Evolutionary conservation across 129 eudicot species (phyloP).

Genomic region (Lonicera japonica): DNA sequence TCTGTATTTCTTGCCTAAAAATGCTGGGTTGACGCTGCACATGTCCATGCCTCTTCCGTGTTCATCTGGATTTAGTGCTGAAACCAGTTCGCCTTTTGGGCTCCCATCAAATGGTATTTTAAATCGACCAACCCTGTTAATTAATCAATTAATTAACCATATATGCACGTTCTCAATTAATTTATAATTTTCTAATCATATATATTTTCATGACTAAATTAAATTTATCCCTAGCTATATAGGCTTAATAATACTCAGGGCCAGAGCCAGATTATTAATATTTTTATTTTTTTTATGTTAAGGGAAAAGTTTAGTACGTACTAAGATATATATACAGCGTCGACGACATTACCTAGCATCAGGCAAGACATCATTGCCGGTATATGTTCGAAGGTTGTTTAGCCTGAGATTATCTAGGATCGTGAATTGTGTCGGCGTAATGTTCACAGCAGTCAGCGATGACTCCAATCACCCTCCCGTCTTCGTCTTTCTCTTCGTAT

Average conservation of each 20-base stretch:
- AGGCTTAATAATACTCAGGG: no score
- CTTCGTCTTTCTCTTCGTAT: slow-evolving; percentile 92
- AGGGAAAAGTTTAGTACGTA: no score
- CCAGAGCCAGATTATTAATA: no score
- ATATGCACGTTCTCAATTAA: no score
- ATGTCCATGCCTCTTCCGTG: slow-evolving; percentile 96
- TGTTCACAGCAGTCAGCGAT: slow-evolving; percentile 94
- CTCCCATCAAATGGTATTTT: slow-evolving; percentile 87
- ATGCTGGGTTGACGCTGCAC: slow-evolving; percentile 90
- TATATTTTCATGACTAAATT: no score
- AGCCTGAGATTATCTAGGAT: slow-evolving; percentile 85
- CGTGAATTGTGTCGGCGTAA: slow-evolving; percentile 62
- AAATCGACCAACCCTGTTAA: slow-evolving; percentile 87
- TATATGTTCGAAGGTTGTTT: slow-evolving; percentile 54
- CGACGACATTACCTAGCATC: slow-evolving; percentile 54
- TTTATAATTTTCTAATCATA: no score
- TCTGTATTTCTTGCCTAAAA: slow-evolving; percentile 77
- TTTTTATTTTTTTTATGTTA: no score
- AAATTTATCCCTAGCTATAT: no score
- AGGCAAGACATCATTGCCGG: slow-evolving; percentile 71
- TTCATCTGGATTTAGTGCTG: slow-evolving; percentile 78
- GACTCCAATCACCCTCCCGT: slow-evolving; percentile 64
- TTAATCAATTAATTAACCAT: neutral
- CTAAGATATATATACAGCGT: no score
- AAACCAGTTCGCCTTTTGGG: slow-evolving; percentile 60